A percentile compares a stretch with the other conserved stretches of the same genome.
phyloP scores from a whole-genome alignment of 768 basidiomycete genomes.

The Trametes cinnabarina region DNA sequence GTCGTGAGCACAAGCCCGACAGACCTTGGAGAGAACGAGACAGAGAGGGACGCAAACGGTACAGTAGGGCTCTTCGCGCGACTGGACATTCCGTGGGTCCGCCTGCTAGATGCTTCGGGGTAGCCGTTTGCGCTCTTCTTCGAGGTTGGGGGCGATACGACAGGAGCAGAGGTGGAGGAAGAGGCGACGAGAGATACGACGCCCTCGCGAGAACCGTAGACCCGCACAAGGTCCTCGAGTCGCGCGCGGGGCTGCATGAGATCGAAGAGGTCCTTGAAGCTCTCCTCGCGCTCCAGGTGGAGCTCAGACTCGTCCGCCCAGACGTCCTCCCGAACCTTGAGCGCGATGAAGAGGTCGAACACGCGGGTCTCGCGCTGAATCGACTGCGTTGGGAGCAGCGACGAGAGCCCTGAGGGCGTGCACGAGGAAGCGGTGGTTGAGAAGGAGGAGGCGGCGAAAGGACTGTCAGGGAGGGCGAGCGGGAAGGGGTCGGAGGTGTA shows the following conservation, averaged over 20 bases:
- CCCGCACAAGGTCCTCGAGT: constrained; percentile 68
- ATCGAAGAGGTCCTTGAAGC: constrained; percentile 78
- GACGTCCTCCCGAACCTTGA: constrained; percentile 79
- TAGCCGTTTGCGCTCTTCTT: constrained; percentile 14
- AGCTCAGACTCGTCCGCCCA: constrained; percentile 71
- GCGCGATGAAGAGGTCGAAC: constrained; percentile 75
- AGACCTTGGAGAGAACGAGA: constrained; percentile 40
- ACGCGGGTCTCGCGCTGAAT: constrained; percentile 71
- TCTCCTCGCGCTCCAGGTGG: constrained; percentile 72
- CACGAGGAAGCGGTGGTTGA: constrained; percentile 24
- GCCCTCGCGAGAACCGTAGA: constrained; percentile 41
- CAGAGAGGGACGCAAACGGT: constrained; percentile 38
- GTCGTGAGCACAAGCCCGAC: constrained; percentile 38
- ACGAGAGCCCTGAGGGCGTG: constrained; percentile 17
- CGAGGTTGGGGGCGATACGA: neutral
- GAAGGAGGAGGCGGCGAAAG: constrained; percentile 23
- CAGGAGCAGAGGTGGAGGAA: neutral
- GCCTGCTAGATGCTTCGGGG: neutral
- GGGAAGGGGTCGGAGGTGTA: constrained; percentile 84
- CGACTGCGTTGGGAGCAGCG: constrained; percentile 35
- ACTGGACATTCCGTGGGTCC: neutral
- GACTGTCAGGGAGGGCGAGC: constrained; percentile 31
- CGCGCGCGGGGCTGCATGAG: constrained; percentile 70
- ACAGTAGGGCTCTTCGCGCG: constrained; percentile 19
- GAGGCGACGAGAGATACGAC: constrained; percentile 23